Evolutionary conservation across 202 grass and related monocot species (phyloP).

Genomic region (Elaeis oleifera): DNA sequence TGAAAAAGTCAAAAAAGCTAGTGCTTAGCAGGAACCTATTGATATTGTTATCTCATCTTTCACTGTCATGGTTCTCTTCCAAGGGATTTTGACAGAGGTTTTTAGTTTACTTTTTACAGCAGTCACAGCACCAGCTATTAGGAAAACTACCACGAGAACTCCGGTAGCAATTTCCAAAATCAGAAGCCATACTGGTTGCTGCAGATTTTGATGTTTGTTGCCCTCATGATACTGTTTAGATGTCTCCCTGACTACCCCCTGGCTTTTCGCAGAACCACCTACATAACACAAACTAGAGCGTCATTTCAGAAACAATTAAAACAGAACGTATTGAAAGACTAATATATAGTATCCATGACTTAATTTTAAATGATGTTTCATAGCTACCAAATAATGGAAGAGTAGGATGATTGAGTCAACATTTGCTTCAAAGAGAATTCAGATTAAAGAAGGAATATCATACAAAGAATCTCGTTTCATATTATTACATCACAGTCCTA

Average conservation of each 20-base stretch:
- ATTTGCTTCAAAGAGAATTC: no score
- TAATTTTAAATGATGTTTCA: no score
- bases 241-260: constrained; percentile 24
- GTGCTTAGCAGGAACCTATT: constrained; percentile 41
- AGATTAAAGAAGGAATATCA: no score
- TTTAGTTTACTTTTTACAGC: constrained; percentile 72
- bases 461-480: no score
- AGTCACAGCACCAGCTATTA: constrained; percentile 47
- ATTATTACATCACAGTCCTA: no score
- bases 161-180: constrained; percentile 82
- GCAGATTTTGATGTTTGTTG: constrained; percentile 38
- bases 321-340: no score
- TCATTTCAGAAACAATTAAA: no score
- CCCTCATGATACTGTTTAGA: constrained; percentile 26
- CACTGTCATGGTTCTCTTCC: constrained; percentile 57
- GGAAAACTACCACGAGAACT: constrained; percentile 62
- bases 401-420: no score
- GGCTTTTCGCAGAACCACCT: constrained; percentile 49
- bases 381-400: no score
- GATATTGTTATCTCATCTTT: constrained; percentile 65
- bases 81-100: constrained; percentile 55
- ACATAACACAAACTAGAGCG: constrained; percentile 17
- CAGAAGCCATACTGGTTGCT: constrained; percentile 84
- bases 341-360: no score
- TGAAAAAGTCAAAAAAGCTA: neutral